Base-by-base conservation (phyloP, 2,329 filamentous ascomycete species). In the Cephalotrichum gorgonifer region DNA sequence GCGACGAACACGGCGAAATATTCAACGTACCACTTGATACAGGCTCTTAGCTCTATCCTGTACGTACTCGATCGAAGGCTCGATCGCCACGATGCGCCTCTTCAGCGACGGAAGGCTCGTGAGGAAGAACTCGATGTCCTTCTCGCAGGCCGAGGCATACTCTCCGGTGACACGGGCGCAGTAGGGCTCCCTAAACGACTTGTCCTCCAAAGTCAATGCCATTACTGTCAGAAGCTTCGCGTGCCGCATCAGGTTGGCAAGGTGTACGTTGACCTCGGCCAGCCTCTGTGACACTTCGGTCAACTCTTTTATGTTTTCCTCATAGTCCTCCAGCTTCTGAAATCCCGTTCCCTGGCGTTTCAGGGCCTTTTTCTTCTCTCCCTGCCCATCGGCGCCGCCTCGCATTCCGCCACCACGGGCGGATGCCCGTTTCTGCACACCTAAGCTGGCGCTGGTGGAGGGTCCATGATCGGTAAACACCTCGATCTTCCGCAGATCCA, bases 221-320 rank as follows among this genome's bases (percentile, higher is more conserved):
- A 50, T 50, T 5, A 31, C 14, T 25, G 31, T 44, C 15, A 52
- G 45, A 20, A 50, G 49, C 35, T 35, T 33, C 23, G 41, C 48
- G 31, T 52, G 51, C 17, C 51, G 48, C n/a, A 41, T 39, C 9
- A 52, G 48, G 23, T 52, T 52, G 7, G 48, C 48, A 2, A 52
- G 35, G 42, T 52, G 51, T 30, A 52, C 51, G 25, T 50, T 49
- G 12, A 31, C 42, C 22, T 41, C 33, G 25, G 51, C 51, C 15
- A 52, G 38, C 5, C 50, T 20, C 51, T 48, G 44, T n/a, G 51
- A 44, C n/a, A 49, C 51, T 9, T n/a, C 15, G 14, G 48, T 49
- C n/a, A 52, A 23, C 26, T 50, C 22, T 23, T 50, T 20, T 15
- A 52, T 50, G 14, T 43, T 33, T 6, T 31, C 17, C 3, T 9